phyloP scores from a whole-genome alignment of 2,329 filamentous ascomycete genomes.

The Botrytis fragariae region DNA sequence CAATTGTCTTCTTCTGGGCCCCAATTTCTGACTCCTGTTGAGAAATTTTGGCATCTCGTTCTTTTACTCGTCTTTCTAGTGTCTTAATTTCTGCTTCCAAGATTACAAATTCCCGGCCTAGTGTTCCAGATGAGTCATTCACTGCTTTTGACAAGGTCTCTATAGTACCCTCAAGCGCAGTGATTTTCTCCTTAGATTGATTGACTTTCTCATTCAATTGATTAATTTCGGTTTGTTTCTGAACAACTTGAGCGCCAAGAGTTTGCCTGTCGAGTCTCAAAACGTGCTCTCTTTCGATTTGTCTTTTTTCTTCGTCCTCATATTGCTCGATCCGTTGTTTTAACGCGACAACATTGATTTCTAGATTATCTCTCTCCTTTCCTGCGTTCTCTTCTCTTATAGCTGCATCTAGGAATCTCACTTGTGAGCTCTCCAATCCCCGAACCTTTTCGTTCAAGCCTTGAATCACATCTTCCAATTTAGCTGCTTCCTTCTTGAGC shows the following conservation, averaged over 20 bases:
- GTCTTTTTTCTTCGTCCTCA: background rate
- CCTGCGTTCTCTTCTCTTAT: accelerated
- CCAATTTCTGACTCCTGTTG: background rate
- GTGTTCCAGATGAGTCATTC: background rate
- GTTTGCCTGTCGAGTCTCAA: background rate
- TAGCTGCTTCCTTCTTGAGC: background rate
- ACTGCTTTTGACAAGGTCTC: background rate
- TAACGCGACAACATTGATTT: no score
- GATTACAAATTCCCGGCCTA: background rate
- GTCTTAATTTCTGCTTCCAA: background rate
- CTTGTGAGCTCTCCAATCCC: background rate
- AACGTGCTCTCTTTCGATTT: background rate
- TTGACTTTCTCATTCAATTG: background rate
- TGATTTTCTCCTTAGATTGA: background rate
- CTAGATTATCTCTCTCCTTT: background rate
- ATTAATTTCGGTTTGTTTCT: background rate
- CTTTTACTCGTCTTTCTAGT: background rate
- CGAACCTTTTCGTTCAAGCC: background rate
- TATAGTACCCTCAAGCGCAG: background rate
- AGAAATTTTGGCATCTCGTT: background rate
- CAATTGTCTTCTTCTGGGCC: background rate
- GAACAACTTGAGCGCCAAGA: background rate
- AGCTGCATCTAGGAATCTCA: background rate
- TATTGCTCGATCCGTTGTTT: no score
- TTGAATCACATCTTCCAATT: background rate